Evolutionary conservation across 2,329 filamentous ascomycete species (phyloP).

Genomic region (Botrytis sinoallii): DNA sequence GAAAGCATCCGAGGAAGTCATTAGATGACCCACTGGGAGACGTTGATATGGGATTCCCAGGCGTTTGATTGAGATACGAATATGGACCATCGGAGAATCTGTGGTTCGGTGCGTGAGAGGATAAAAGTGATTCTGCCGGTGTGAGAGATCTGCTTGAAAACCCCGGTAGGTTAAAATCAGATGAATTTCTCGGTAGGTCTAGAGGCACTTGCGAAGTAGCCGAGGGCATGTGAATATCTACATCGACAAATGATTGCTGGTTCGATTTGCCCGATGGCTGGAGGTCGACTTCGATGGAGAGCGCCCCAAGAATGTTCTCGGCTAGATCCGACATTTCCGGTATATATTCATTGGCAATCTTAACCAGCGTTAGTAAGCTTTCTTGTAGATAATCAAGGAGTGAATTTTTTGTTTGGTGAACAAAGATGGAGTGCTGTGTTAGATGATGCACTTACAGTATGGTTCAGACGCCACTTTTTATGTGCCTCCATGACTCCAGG

Average conservation of each 20-base stretch:
- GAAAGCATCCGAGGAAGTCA: slow-evolving; percentile 45
- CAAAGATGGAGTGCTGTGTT: background rate
- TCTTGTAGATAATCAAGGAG: background rate
- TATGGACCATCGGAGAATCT: slow-evolving; percentile 15
- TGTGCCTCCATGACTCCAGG: slow-evolving; percentile 34
- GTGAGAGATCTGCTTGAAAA: slow-evolving; percentile 16
- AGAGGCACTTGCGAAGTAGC: background rate
- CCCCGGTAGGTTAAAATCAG: background rate
- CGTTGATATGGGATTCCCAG: slow-evolving; percentile 38
- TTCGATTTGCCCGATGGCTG: background rate
- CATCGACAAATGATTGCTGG: background rate
- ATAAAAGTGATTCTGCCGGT: slow-evolving; percentile 8
- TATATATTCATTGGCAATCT: slow-evolving; percentile 17
- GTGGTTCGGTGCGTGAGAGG: background rate
- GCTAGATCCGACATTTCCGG: background rate
- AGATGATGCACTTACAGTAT: slow-evolving; percentile 19
- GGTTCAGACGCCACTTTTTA: slow-evolving; percentile 29
- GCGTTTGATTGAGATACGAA: slow-evolving; percentile 4
- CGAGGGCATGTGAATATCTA: background rate
- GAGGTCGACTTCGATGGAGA: slow-evolving; percentile 15
- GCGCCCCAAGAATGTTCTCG: slow-evolving; percentile 1
- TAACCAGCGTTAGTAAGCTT: background rate
- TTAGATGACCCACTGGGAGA: slow-evolving; percentile 41
- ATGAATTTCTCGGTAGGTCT: background rate
- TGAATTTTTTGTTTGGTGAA: background rate